Evolutionary conservation across 371 early-diverging fungal genomes (phyloP).

Genomic region (Lichtheimia ornata): DNA sequence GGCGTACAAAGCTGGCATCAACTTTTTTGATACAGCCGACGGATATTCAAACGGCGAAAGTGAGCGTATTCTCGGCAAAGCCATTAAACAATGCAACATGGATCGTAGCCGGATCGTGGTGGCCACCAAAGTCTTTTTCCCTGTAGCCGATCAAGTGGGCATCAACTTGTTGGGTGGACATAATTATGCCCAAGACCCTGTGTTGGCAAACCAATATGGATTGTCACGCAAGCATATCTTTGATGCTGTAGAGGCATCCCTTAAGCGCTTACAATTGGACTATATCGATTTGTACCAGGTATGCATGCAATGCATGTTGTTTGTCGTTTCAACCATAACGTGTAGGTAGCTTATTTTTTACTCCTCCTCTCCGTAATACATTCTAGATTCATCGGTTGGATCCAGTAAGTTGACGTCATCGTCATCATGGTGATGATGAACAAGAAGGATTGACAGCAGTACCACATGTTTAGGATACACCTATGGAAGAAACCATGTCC

Average conservation of each 20-base stretch:
- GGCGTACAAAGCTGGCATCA: slow-evolving; percentile 55
- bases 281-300: slow-evolving; percentile 62
- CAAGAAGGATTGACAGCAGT: background rate
- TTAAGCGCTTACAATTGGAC: slow-evolving; percentile 50
- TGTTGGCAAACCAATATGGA: slow-evolving; percentile 36
- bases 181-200: background rate
- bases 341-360: too few relatives aligned
- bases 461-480: slow-evolving; percentile 19
- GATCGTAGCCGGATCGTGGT: slow-evolving; percentile 43
- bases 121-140: slow-evolving; percentile 30
- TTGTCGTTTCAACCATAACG: too few relatives aligned
- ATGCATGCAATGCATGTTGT: too few relatives aligned
- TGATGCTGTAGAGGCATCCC: slow-evolving; percentile 51
- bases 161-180: background rate
- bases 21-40: slow-evolving; percentile 38
- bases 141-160: background rate
- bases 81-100: slow-evolving; percentile 37
- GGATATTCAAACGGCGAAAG: slow-evolving; percentile 41
- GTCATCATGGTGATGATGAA: too few relatives aligned
- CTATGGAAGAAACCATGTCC: slow-evolving; percentile 57
- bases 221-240: slow-evolving; percentile 57
- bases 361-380: too few relatives aligned
- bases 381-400: slow-evolving; percentile 51
- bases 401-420: slow-evolving; percentile 14
- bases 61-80: slow-evolving; percentile 42